These are phyloP conservation scores for Panaeolus cyanescens DNA, from an alignment of 768 basidiomycete genomes.

Conservation along the genomic window DNA sequence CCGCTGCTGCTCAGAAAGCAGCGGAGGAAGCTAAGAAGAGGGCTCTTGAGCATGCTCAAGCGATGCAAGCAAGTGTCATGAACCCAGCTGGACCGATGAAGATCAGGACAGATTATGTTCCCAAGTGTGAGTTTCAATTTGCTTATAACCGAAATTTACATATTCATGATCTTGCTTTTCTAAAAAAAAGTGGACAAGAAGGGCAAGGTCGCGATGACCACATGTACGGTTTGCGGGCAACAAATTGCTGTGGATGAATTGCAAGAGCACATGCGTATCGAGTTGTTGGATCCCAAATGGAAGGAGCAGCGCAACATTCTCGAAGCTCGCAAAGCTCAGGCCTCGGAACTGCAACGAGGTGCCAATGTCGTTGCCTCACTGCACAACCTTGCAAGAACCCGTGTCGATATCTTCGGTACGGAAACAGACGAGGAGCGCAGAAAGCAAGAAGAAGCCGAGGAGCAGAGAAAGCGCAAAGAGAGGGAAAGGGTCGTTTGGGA, in stretches of 20 bases:
- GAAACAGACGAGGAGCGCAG: conserved; percentile 91
- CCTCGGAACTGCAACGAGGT: conserved; percentile 84
- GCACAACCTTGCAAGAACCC: conserved; percentile 89
- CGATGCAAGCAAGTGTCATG: conserved; percentile 75
- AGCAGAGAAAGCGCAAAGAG: conserved; percentile 78
- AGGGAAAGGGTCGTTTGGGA: conserved; percentile 98
- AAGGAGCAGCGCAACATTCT: conserved; percentile 91
- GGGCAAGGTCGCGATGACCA: conserved; percentile 72
- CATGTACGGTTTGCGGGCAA: conserved; percentile 94
- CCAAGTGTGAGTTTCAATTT: conserved; percentile 64
- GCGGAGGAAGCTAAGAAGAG: conserved; percentile 73
- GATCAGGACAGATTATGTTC: conserved; percentile 95
- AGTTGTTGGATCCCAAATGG: conserved; percentile 96
- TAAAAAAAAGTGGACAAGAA: conserved; percentile 62
- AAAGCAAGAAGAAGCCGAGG: conserved; percentile 85
- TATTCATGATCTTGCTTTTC: neutral
- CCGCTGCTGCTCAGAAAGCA: conserved; percentile 59
- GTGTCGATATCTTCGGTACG: conserved; percentile 96
- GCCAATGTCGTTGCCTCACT: conserved; percentile 95
- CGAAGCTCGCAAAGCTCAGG: conserved; percentile 89
- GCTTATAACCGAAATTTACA: conserved; percentile 3
- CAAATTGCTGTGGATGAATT: conserved; percentile 95
- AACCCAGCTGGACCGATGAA: conserved; percentile 85
- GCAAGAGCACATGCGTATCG: conserved; percentile 98
- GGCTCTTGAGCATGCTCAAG: conserved; percentile 76